These are phyloP conservation scores for Penicillium olsonii DNA, from an alignment of 2,329 filamentous ascomycete species.

Conservation along the genomic window DNA sequence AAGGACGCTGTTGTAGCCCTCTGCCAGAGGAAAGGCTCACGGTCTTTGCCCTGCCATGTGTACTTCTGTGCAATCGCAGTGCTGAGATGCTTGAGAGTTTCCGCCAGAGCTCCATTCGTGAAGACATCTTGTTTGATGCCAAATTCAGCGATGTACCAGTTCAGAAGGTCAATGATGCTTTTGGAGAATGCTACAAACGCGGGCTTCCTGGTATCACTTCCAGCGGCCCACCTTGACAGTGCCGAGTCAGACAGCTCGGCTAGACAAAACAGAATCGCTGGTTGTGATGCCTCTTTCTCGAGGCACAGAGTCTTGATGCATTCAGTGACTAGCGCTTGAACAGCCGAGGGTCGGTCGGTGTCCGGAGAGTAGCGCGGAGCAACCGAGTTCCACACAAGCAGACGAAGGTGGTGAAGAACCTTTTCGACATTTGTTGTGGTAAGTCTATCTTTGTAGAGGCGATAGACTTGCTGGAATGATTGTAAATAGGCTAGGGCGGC, in stretches of 20 bases:
- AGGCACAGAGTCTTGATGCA: conserved; percentile 38
- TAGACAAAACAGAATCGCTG: conserved; percentile 47
- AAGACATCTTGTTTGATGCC: conserved; percentile 67
- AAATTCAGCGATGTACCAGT: conserved; percentile 42
- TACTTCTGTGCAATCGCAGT: conserved; percentile 80
- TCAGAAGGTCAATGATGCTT: conserved; percentile 70
- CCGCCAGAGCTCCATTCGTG: conserved; percentile 64
- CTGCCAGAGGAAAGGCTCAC: conserved; percentile 73
- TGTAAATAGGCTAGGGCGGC: conserved; percentile 83
- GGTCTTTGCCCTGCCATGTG: conserved; percentile 70
- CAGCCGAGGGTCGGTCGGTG: conserved; percentile 39
- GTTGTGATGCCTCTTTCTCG: conserved; percentile 41
- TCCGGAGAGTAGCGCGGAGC: conserved; percentile 42
- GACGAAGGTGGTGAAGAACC: conserved; percentile 71
- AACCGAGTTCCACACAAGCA: conserved; percentile 71
- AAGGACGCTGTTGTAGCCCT: conserved; percentile 73
- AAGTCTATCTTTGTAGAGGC: conserved; percentile 67
- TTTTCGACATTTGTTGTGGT: conserved; percentile 62
- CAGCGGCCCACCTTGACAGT: conserved; percentile 39
- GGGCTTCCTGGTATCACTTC: conserved; percentile 54
- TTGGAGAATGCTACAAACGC: conserved; percentile 92
- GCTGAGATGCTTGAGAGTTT: conserved; percentile 66
- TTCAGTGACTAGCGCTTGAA: conserved; percentile 38
- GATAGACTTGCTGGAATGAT: conserved; percentile 74
- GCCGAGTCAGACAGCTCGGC: conserved; percentile 70